Evolutionary conservation across 2,329 filamentous ascomycete genomes (phyloP).

Genomic region (Hymenoscyphus infarciens): DNA sequence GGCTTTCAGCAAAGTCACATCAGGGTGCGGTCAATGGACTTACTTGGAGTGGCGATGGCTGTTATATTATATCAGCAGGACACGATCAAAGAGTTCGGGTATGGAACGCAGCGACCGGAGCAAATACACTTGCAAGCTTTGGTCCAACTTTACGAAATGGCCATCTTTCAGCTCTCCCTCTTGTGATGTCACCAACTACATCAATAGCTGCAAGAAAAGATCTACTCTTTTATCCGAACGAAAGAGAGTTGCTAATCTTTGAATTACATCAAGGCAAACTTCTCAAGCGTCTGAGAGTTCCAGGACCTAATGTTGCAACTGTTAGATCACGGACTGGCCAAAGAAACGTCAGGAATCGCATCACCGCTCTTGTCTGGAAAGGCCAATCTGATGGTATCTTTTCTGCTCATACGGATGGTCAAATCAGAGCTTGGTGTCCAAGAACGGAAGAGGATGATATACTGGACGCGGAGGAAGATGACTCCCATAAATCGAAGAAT

Average conservation of each 20-base stretch:
- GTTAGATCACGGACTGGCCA: conserved; percentile 47
- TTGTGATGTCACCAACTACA: conserved; percentile 60
- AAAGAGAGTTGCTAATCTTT: conserved; percentile 73
- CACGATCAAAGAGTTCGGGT: conserved; percentile 83
- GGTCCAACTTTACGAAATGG: conserved; percentile 76
- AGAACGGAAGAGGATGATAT: conserved; percentile 49
- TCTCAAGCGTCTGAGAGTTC: conserved; percentile 66
- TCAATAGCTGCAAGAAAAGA: conserved; percentile 56
- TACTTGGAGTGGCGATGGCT: conserved; percentile 77
- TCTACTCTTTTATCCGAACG: conserved; percentile 77
- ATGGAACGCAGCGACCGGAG: conserved; percentile 77
- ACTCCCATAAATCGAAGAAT: conserved; percentile 26
- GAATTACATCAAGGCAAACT: conserved; percentile 74
- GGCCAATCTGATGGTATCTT: conserved; percentile 66
- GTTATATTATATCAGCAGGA: conserved; percentile 72
- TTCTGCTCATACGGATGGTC: conserved; percentile 79
- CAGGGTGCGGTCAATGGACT: conserved; percentile 79
- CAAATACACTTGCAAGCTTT: conserved; percentile 86
- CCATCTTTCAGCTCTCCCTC: conserved; percentile 56
- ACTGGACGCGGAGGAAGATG: conserved; percentile 40
- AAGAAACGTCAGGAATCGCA: conserved; percentile 60
- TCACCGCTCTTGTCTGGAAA: conserved; percentile 74
- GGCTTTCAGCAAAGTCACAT: conserved; percentile 63
- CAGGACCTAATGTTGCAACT: conserved; percentile 50
- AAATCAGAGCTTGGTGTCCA: conserved; percentile 76